Evolutionary conservation across 1,284 basidiomycete genomes (phyloP), one percentile per base, ranked within the genome.

Genomic region (Microbotryum saponariae): DNA sequence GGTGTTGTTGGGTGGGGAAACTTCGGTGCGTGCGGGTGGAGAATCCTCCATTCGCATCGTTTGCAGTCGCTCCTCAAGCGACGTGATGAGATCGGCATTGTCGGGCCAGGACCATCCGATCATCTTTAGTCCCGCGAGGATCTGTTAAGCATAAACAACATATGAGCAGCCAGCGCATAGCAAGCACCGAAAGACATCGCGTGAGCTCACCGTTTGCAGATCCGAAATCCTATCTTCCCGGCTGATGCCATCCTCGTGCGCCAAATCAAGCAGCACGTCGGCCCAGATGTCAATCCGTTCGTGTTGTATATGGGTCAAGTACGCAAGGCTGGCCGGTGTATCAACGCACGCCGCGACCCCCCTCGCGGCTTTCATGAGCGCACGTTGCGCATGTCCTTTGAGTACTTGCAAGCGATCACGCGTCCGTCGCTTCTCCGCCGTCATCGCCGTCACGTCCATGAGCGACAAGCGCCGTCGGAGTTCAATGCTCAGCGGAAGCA

Each of bases 21-120:
- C 14, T 42, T 42, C 37, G 16, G 37, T 42, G 16, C 12, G 37
- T 16, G 37, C 37, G 2, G 37, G 37, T 42, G 37, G 37, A 3
- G 37, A 42, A 42, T 42, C 37, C 37, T 42, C 37, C 37, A 18
- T 42, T 42, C 37, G 12, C 37, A 42, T 42, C 37, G 37, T 16
- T 6, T 42, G 37, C 4, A 42, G 12, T 14, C 37, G 37, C 12
- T 25, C 18, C 12, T 68, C 66, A 48, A 68, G 52, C 2, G 47
- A 45, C 2, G 37, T 1, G 42, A 66, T 54, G 42, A 66, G 54
- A 8, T 49, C 20, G 7, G 18, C 51, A 37, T 53, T 12, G 62
- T 66, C 64, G 7, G 60, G 53, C 62, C 62, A 68, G 20, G 57
- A 56, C 66, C 66, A 68, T 23, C 62, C 64, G 62, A 66, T 66